These are phyloP conservation scores for Penicillium sp. DNA, from an alignment of 2,329 filamentous ascomycete genomes.

Conservation along the genomic window DNA sequence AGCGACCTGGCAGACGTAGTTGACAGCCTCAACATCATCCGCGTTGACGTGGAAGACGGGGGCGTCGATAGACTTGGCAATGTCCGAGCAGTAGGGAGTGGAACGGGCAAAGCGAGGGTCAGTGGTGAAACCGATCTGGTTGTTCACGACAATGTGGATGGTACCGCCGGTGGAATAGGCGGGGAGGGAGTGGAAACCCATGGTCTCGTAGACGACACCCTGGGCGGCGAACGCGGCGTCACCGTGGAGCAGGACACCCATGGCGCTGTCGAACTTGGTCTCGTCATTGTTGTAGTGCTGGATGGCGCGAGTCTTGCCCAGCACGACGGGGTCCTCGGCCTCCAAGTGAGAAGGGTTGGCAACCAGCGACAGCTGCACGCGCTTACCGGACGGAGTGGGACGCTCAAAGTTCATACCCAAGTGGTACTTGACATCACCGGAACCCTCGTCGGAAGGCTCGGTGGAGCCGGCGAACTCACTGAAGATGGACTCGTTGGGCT, in stretches of 20 bases:
- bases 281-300: conserved; percentile 99
- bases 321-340: conserved; percentile 93
- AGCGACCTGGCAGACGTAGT: conserved; percentile 95
- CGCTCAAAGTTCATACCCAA: conserved; percentile 99
- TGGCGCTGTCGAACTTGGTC: conserved; percentile 77
- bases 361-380: conserved; percentile 96
- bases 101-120: conserved; percentile 96
- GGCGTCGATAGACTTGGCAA: conserved; percentile 97
- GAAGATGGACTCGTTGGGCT: conserved; percentile 99
- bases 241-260: conserved; percentile 93
- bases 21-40: conserved; percentile 96
- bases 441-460: conserved; percentile 88
- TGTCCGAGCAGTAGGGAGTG: conserved; percentile 97
- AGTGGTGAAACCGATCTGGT: conserved; percentile 99
- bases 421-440: conserved; percentile 98
- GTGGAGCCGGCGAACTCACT: conserved; percentile 89
- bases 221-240: conserved; percentile 95
- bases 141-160: conserved; percentile 96
- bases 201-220: conserved; percentile 96
- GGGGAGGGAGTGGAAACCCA: conserved; percentile 93
- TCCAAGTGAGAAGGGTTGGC: conserved; percentile 98
- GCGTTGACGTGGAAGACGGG: conserved; percentile 99
- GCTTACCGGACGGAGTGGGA: conserved; percentile 95
- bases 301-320: conserved; percentile 95
- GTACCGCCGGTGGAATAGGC: conserved; percentile 97